A percentile compares a stretch with the other conserved stretches of the same genome.
Evolutionary conservation across 2,329 filamentous ascomycete genomes (phyloP).

Genomic region (Fusarium phyllophilum): DNA sequence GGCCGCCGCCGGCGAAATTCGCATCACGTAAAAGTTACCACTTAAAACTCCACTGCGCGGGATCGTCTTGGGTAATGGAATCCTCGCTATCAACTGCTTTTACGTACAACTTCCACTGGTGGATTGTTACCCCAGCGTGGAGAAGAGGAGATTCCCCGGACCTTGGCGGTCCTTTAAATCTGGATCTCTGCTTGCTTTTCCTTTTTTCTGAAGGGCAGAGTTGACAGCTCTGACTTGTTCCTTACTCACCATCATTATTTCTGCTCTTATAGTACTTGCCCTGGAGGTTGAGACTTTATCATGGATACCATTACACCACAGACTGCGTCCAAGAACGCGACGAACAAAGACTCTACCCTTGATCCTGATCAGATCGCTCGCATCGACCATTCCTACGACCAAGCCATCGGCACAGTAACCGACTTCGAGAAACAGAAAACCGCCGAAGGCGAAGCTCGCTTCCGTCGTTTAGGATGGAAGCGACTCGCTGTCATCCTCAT

Average conservation of each 20-base stretch:
- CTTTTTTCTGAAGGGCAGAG: neutral
- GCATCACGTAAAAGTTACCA: constrained; percentile 24
- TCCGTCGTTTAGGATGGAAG: constrained; percentile 40
- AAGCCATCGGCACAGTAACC: constrained; percentile 35
- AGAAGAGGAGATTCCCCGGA: constrained; percentile 19
- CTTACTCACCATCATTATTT: neutral
- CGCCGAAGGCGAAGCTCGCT: constrained; percentile 32
- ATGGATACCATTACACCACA: constrained; percentile 3
- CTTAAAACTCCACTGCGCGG: neutral
- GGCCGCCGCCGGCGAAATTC: neutral
- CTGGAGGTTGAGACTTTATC: neutral
- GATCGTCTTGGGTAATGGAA: constrained; percentile 12
- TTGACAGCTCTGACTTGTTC: neutral
- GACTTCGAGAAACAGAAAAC: constrained; percentile 42
- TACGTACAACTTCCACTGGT: constrained; percentile 9
- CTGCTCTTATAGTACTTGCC: neutral
- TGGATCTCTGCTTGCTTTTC: neutral
- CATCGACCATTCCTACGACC: constrained; percentile 31
- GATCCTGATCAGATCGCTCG: constrained; percentile 11
- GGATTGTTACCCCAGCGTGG: neutral
- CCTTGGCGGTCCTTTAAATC: constrained; percentile 1
- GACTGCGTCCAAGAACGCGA: neutral
- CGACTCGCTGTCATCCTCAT: constrained; percentile 40
- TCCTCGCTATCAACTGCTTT: constrained; percentile 13
- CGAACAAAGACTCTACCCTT: neutral